Conservation (phyloP, 495 filamentous ascomycete species). For the Wilcoxina mikolae region DNA sequence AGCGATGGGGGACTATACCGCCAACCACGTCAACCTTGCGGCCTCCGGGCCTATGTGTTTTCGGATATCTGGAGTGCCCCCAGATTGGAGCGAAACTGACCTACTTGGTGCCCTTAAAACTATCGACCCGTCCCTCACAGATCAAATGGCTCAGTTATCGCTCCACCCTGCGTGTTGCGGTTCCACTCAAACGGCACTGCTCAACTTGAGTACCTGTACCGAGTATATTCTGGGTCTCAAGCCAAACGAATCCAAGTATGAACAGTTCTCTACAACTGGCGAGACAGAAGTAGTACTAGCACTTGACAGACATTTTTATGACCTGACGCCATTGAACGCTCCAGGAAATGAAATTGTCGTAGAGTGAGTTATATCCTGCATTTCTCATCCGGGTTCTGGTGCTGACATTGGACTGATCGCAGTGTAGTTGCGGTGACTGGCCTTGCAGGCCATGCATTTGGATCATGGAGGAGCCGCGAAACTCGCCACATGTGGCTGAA, state of each 20-base stretch:
- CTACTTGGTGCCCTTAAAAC: neutral
- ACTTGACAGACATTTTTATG: conserved; percentile 6
- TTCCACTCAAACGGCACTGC: conserved; percentile 8
- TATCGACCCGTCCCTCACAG: neutral
- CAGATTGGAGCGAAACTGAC: neutral
- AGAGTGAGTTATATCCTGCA: conserved; percentile 4
- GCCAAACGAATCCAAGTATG: neutral
- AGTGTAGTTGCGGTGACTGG: conserved; percentile 30
- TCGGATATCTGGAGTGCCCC: neutral
- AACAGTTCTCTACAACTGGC: neutral
- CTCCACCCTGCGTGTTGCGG: conserved; percentile 7
- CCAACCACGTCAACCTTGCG: no score
- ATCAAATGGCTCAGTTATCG: neutral
- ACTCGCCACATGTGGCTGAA: conserved; percentile 28
- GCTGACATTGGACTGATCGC: neutral
- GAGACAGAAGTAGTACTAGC: no score
- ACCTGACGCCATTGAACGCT: conserved; percentile 7
- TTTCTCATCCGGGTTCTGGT: neutral
- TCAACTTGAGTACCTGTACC: neutral
- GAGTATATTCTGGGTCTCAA: neutral
- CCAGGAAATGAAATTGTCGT: conserved; percentile 1
- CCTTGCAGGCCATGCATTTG: conserved; percentile 26
- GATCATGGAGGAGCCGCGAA: conserved; percentile 27
- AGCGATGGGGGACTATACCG: no score
- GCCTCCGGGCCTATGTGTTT: neutral